Percentiles rank a stretch among this genome's conserved stretches.
These are phyloP conservation scores for Polyporus tsugae DNA, from an alignment of 1,284 basidiomycete species.

Conservation along the genomic window DNA sequence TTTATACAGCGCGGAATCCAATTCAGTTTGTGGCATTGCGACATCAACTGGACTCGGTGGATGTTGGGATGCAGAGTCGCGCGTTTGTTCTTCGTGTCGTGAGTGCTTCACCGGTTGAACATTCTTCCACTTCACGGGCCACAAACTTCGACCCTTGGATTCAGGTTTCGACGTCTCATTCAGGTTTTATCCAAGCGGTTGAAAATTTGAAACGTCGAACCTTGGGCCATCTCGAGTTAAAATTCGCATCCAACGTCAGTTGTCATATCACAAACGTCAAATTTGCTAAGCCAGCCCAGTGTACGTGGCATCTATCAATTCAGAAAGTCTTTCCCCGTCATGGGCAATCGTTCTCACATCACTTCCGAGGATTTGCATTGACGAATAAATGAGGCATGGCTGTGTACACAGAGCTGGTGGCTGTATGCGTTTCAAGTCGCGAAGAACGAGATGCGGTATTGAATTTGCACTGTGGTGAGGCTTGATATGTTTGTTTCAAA, in stretches of 20 bases:
- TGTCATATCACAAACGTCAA: background rate
- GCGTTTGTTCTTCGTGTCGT: no score
- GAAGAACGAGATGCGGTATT: background rate
- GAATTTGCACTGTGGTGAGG: background rate
- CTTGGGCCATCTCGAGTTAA: background rate
- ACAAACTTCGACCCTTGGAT: no score
- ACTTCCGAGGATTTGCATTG: background rate
- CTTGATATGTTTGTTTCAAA: background rate
- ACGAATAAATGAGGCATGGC: background rate
- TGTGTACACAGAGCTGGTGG: background rate
- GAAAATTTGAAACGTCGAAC: slow-evolving; percentile 12
- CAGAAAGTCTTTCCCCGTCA: background rate
- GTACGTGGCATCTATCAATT: background rate
- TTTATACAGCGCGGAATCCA: background rate
- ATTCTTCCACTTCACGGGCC: no score
- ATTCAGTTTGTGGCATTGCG: background rate
- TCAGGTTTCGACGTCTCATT: no score
- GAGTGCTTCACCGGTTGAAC: no score
- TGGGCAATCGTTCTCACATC: background rate
- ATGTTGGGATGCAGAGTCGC: no score
- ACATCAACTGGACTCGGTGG: no score
- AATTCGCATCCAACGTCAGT: background rate
- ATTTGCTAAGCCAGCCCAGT: background rate
- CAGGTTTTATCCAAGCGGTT: slow-evolving; percentile 29
- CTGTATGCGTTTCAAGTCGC: background rate